Conservation (phyloP, 2,329 filamentous ascomycete genomes). For the Penicillium sumatraense region DNA sequence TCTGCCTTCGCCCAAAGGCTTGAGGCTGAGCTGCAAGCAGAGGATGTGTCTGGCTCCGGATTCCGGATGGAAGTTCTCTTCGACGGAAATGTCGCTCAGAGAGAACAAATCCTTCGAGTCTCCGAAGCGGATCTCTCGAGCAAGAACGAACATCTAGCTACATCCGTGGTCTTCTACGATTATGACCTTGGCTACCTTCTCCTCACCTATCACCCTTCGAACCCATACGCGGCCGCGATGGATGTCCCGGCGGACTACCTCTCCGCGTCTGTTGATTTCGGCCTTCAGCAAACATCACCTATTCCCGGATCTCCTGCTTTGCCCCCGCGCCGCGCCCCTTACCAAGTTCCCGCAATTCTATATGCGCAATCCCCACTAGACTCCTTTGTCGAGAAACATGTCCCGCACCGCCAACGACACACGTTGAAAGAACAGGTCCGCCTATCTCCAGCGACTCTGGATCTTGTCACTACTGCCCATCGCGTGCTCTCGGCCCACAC, state of each 20-base stretch:
- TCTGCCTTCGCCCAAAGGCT: constrained; percentile 61
- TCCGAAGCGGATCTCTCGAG: constrained; percentile 33
- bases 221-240: constrained; percentile 56
- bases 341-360: constrained; percentile 47
- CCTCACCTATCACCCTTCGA: constrained; percentile 53
- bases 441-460: constrained; percentile 53
- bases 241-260: constrained; percentile 51
- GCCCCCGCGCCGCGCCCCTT: constrained; percentile 46
- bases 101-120: constrained; percentile 54
- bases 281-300: constrained; percentile 28
- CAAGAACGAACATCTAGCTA: constrained; percentile 45
- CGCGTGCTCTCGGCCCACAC: constrained; percentile 53
- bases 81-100: constrained; percentile 53
- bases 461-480: constrained; percentile 53
- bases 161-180: constrained; percentile 59
- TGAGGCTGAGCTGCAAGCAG: constrained; percentile 60
- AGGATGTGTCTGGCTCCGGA: constrained; percentile 55
- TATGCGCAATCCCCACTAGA: constrained; percentile 45
- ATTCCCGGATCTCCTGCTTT: constrained; percentile 29
- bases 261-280: constrained; percentile 31
- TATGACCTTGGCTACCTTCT: constrained; percentile 63
- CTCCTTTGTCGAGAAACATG: constrained; percentile 47
- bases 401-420: constrained; percentile 48
- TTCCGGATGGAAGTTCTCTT: constrained; percentile 63
- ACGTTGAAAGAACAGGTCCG: constrained; percentile 51